Percentiles rank a stretch among this genome's conserved stretches.
These are phyloP conservation scores for Pseudopyrenochaeta lycopersici DNA, from an alignment of 2,329 filamentous ascomycete species.

Conservation along the genomic window DNA sequence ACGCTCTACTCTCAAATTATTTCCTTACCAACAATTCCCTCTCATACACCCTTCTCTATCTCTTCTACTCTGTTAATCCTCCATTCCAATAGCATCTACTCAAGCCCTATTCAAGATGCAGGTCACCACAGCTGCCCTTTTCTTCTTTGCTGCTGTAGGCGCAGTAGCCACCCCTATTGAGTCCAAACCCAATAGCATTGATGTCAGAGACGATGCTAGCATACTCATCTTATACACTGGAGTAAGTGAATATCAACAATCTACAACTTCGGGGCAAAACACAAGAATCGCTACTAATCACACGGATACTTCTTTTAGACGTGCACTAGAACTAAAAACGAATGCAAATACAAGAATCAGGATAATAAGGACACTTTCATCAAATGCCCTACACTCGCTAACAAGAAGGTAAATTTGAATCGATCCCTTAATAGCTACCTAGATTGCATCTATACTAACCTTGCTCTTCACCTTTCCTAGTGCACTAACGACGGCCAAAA, in stretches of 20 bases:
- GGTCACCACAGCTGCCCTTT: background rate
- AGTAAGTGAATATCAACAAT: background rate
- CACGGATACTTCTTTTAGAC: background rate
- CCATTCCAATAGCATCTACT: background rate
- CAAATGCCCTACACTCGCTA: background rate
- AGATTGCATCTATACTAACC: background rate
- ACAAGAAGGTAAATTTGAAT: background rate
- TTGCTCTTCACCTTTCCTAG: background rate
- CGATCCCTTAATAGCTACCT: background rate
- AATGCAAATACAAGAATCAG: background rate
- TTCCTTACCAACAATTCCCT: background rate
- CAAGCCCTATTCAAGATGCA: background rate
- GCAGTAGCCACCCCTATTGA: conserved; percentile 2
- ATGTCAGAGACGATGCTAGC: background rate
- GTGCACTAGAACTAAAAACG: background rate
- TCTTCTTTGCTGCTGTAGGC: background rate
- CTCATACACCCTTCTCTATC: background rate
- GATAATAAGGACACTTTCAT: background rate
- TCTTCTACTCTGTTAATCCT: background rate
- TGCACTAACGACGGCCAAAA: background rate
- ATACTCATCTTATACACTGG: background rate
- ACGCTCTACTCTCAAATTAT: background rate
- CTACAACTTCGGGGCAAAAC: background rate
- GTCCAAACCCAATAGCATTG: background rate
- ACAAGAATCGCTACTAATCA: background rate